A percentile compares a stretch with the other conserved stretches of the same genome.
phyloP scores from a whole-genome alignment of 148 eudicot species.

The Oxyria digyna region DNA sequence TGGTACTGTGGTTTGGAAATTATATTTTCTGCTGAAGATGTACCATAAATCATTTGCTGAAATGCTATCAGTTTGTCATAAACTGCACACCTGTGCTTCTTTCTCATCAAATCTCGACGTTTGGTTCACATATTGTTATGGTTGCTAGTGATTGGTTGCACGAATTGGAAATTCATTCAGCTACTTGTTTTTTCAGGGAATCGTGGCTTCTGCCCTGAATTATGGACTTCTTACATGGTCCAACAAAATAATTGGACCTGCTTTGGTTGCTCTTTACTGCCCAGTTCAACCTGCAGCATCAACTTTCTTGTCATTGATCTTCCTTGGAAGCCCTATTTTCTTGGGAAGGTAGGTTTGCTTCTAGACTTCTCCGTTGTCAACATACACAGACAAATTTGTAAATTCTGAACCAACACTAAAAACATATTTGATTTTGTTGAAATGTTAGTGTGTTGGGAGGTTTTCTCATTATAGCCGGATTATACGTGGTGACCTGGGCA shows the following conservation, averaged over 20 bases:
- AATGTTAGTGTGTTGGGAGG: constrained; percentile 68
- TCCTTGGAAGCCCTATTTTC: constrained; percentile 76
- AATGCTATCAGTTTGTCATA: neutral
- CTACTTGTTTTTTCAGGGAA: constrained; percentile 39
- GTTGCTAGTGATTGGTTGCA: neutral
- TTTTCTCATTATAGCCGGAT: constrained; percentile 61
- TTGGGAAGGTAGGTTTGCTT: constrained; percentile 85
- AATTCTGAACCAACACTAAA: neutral
- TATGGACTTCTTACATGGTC: constrained; percentile 81
- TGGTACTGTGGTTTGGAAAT: neutral
- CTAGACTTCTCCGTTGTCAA: neutral
- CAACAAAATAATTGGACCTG: constrained; percentile 77
- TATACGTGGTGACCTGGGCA: constrained; percentile 93
- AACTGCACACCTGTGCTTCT: neutral
- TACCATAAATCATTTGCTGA: neutral
- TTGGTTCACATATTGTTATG: neutral
- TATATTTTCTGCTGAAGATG: neutral
- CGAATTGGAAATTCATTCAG: neutral
- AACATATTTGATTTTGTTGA: neutral
- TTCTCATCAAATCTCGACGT: neutral
- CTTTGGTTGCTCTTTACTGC: constrained; percentile 73
- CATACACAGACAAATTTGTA: neutral
- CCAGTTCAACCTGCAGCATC: constrained; percentile 92
- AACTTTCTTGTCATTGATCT: constrained; percentile 51
- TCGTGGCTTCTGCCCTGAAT: constrained; percentile 67